Percentiles rank a stretch among this genome's conserved stretches.
Evolutionary conservation across 805 yeast species (phyloP).

Genomic region (Saturnispora galanensis): DNA sequence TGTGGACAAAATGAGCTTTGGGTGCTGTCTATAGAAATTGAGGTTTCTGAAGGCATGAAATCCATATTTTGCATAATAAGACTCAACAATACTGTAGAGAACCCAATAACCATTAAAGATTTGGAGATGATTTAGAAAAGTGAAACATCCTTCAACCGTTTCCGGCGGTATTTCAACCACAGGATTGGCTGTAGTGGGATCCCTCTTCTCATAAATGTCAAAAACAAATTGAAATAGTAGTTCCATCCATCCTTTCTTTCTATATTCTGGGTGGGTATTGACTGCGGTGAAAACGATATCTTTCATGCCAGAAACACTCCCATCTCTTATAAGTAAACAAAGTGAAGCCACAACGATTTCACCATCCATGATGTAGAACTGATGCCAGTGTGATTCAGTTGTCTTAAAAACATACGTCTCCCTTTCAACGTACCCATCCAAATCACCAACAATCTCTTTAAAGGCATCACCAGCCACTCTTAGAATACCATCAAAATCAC

Average conservation of each 20-base stretch:
- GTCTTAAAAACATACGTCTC: not conserved
- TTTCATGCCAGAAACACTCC: not conserved
- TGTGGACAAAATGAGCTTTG: not conserved
- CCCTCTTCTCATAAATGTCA: not conserved
- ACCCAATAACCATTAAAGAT: conserved; percentile 1
- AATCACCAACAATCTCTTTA: not conserved
- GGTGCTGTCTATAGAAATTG: not conserved
- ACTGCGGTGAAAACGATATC: conserved; percentile 1
- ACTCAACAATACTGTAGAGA: conserved; percentile 1
- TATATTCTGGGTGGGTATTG: not conserved
- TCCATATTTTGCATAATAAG: conserved; percentile 3
- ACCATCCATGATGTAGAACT: conserved; percentile 1
- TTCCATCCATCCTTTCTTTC: conserved; percentile 6
- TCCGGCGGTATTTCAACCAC: not conserved
- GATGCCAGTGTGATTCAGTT: not conserved
- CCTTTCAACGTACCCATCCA: not conserved
- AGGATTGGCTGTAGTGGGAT: too few relatives aligned
- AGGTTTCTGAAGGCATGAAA: conserved; percentile 1
- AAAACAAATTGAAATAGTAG: not conserved
- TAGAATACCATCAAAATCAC: not conserved
- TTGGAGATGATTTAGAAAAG: not conserved
- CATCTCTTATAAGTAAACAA: not conserved
- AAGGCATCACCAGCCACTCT: not conserved
- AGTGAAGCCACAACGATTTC: conserved; percentile 1
- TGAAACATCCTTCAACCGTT: not conserved